phyloP scores from a whole-genome alignment of 129 eudicot genomes.

The Flaveria brownii region DNA sequence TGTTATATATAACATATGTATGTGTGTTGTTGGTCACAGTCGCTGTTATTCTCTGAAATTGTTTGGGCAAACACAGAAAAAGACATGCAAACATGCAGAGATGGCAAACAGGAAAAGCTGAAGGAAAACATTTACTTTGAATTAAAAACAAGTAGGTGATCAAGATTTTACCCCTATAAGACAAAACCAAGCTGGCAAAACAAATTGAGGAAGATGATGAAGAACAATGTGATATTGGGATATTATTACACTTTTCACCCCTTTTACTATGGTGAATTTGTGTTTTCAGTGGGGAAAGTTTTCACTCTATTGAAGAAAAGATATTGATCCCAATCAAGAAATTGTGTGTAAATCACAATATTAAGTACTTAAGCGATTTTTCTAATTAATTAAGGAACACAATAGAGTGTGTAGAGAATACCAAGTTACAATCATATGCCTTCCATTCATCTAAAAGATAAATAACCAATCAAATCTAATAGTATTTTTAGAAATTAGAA shows the following conservation, averaged over 20 bases:
- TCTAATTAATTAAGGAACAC: too few relatives aligned
- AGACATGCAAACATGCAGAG: slow-evolving; percentile 62
- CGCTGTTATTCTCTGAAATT: slow-evolving; percentile 50
- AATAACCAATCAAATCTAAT: too few relatives aligned
- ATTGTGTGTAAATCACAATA: too few relatives aligned
- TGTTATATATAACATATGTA: slow-evolving; percentile 21
- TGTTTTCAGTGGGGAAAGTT: too few relatives aligned
- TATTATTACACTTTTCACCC: slow-evolving; percentile 35
- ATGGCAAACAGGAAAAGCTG: slow-evolving; percentile 48
- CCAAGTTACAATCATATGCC: too few relatives aligned
- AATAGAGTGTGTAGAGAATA: too few relatives aligned
- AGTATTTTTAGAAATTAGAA: too few relatives aligned
- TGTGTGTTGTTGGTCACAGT: slow-evolving; percentile 38
- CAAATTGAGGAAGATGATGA: not conserved
- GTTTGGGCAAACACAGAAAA: slow-evolving; percentile 42
- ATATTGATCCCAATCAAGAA: too few relatives aligned
- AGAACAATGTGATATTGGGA: slow-evolving; percentile 6
- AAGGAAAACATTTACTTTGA: slow-evolving; percentile 39
- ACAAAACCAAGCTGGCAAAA: slow-evolving; percentile 30
- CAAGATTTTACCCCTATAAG: slow-evolving; percentile 38
- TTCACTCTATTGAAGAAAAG: too few relatives aligned
- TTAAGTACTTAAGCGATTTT: too few relatives aligned
- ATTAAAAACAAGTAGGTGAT: slow-evolving; percentile 29
- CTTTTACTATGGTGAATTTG: slow-evolving; percentile 6
- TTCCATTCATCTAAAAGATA: too few relatives aligned